A percentile compares a stretch with the other conserved stretches of the same genome.
Conservation (phyloP, 1,284 basidiomycete species). For the Coniferiporia weirii region DNA sequence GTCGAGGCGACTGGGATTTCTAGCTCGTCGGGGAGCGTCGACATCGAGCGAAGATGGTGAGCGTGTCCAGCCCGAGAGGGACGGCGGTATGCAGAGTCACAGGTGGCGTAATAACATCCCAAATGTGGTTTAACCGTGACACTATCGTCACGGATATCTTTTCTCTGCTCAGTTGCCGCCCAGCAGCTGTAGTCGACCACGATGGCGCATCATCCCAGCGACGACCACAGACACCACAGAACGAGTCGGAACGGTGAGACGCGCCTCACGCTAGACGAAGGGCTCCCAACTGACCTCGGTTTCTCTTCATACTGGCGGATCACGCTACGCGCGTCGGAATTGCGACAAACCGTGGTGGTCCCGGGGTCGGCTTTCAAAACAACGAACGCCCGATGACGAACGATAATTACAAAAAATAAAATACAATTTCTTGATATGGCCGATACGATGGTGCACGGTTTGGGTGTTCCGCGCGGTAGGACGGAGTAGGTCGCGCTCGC, state of each 20-base stretch:
- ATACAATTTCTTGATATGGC: neutral
- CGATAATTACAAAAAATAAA: neutral
- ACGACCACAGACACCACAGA: neutral
- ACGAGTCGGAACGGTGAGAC: slow-evolving; percentile 8
- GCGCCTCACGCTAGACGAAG: neutral
- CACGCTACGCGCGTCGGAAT: neutral
- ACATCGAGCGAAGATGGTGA: neutral
- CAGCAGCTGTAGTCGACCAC: too few species aligned
- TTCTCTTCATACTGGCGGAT: slow-evolving; percentile 10
- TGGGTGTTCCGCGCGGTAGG: neutral
- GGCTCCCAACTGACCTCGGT: slow-evolving; percentile 7
- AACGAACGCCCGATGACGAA: neutral
- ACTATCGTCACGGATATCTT: neutral
- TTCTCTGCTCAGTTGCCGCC: neutral
- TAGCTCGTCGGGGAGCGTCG: neutral
- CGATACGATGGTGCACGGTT: neutral
- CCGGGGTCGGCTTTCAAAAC: slow-evolving; percentile 2
- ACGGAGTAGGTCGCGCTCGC: slow-evolving; percentile 9
- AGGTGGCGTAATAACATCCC: neutral
- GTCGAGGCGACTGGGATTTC: slow-evolving; percentile 6
- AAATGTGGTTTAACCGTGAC: neutral
- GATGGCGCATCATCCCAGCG: neutral
- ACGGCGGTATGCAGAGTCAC: neutral
- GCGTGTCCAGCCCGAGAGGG: neutral
- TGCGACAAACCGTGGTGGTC: slow-evolving; percentile 5